Conservation (phyloP, 129 eudicot species). For the Escallonia herrerae region DNA sequence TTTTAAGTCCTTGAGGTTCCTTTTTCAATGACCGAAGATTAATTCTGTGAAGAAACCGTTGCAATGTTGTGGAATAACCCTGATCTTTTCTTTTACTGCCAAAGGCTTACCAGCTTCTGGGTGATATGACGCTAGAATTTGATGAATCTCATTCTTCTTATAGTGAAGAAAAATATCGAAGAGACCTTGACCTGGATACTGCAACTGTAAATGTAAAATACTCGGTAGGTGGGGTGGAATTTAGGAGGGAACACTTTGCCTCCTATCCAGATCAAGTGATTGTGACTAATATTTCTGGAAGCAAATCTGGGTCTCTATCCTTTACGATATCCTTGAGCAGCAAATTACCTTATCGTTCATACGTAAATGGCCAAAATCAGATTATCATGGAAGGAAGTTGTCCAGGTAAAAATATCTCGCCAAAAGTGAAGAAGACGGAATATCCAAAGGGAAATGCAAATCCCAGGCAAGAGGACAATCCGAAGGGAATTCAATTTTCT, state of each 20-base stretch:
- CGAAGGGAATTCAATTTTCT: slow-evolving; percentile 61
- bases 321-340: slow-evolving; percentile 60
- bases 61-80: not conserved
- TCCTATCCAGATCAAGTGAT: slow-evolving; percentile 83
- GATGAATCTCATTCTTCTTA: slow-evolving; percentile 42
- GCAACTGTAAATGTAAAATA: slow-evolving; percentile 63
- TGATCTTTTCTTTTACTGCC: slow-evolving; percentile 5
- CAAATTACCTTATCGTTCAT: slow-evolving; percentile 52
- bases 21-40: not conserved
- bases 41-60: not conserved
- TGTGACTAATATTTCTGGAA: slow-evolving; percentile 50
- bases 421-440: slow-evolving; percentile 15
- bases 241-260: slow-evolving; percentile 66
- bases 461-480: too few species aligned
- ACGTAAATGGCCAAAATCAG: slow-evolving; percentile 48
- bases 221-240: slow-evolving; percentile 44
- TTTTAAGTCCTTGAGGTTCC: too few species aligned
- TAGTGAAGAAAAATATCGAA: slow-evolving; percentile 42
- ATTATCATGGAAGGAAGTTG: slow-evolving; percentile 77
- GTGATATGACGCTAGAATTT: slow-evolving; percentile 70
- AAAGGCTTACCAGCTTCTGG: slow-evolving; percentile 88
- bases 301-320: slow-evolving; percentile 51
- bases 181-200: slow-evolving; percentile 77
- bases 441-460: slow-evolving; percentile 42
- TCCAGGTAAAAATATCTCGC: slow-evolving; percentile 46